A percentile compares a stretch with the other conserved stretches of the same genome.
These are phyloP conservation scores for Clavispora fructus DNA, from an alignment of 805 yeast genomes.

Conservation along the genomic window DNA sequence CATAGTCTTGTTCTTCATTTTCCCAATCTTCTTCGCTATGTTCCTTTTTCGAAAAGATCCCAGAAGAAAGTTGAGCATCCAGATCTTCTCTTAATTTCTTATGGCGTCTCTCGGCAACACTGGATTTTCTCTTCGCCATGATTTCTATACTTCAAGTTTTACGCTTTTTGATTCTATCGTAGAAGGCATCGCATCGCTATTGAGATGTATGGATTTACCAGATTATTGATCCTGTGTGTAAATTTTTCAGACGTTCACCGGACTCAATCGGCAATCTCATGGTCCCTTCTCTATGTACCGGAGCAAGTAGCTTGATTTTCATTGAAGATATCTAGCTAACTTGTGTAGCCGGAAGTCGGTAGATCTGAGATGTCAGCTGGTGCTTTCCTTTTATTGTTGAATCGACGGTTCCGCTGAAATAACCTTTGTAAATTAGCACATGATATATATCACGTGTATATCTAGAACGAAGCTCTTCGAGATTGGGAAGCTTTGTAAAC, in stretches of 20 bases:
- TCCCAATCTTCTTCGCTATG: conserved; percentile 45
- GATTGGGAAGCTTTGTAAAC: neutral
- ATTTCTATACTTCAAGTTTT: neutral
- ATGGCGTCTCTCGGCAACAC: conserved; percentile 2
- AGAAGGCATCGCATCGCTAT: neutral
- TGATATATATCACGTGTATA: neutral
- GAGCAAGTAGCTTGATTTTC: no score
- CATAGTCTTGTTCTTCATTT: conserved; percentile 78
- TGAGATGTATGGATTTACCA: neutral
- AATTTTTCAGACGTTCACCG: no score
- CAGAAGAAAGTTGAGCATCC: conserved; percentile 35
- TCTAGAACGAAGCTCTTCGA: neutral
- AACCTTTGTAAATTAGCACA: neutral
- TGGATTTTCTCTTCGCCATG: conserved; percentile 14
- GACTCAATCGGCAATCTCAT: no score
- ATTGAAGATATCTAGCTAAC: no score
- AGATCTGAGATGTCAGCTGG: no score
- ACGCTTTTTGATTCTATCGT: neutral
- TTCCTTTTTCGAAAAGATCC: conserved; percentile 22
- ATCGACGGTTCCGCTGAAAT: no score
- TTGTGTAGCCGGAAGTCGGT: no score
- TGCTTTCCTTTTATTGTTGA: no score
- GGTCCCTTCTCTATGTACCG: no score
- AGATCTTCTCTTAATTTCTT: conserved; percentile 36
- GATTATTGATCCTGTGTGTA: neutral